Evolutionary conservation across 768 basidiomycete genomes (phyloP).

Genomic region (Tricholoma hemisulphureum): DNA sequence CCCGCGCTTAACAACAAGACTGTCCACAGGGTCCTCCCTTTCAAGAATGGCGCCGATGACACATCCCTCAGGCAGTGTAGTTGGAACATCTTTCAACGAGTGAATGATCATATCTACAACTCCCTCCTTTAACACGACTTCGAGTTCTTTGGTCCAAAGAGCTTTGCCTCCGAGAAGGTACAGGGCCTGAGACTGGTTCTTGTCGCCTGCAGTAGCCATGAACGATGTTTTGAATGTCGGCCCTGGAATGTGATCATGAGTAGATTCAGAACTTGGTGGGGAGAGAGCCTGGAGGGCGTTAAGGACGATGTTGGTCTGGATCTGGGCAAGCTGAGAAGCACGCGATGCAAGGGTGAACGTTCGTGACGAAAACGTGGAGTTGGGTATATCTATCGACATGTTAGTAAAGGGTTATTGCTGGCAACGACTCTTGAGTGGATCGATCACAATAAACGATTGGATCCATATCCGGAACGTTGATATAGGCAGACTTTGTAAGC

Average conservation of each 20-base stretch:
- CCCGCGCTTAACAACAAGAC: constrained; percentile 81
- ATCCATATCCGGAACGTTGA: no score
- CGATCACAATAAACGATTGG: no score
- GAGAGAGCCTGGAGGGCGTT: constrained; percentile 57
- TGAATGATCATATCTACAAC: constrained; percentile 92
- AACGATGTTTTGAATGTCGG: constrained; percentile 46
- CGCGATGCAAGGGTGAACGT: constrained; percentile 81
- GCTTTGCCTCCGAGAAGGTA: constrained; percentile 90
- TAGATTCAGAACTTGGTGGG: constrained; percentile 42
- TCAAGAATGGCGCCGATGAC: constrained; percentile 81
- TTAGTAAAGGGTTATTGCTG: neutral
- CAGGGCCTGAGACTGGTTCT: constrained; percentile 82
- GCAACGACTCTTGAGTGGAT: no score
- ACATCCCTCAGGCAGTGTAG: constrained; percentile 79
- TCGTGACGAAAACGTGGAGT: constrained; percentile 30
- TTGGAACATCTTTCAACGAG: constrained; percentile 91
- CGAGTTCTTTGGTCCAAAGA: constrained; percentile 96
- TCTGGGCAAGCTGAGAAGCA: constrained; percentile 81
- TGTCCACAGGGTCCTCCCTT: constrained; percentile 87
- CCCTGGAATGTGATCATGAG: constrained; percentile 14
- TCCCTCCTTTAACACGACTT: constrained; percentile 71
- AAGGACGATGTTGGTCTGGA: constrained; percentile 83
- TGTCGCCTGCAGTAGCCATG: constrained; percentile 76
- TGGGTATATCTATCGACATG: constrained; percentile 10
- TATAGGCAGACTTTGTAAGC: no score